Evolutionary conservation across 805 yeast species (phyloP), one percentile per base, ranked within the genome.

Genomic region (Vanderwaltozyma yarrowii): DNA sequence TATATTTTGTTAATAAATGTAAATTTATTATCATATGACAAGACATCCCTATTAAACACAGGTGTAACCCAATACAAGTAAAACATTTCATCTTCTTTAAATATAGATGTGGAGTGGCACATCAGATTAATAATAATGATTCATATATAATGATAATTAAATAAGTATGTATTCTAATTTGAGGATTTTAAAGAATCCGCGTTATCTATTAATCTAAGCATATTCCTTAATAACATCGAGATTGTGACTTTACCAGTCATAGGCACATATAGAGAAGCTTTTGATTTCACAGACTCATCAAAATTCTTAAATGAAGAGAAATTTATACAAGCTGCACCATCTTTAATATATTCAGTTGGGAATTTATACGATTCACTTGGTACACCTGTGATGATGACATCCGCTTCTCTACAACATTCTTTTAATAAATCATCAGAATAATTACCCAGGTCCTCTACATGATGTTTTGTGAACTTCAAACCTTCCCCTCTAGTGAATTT

Each of bases 211-310:
- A 92, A 67, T 48, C 98, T 74, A 41, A 92, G 62, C 62, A 92
- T 67, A 59, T 92, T 92, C 60, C 98, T 76, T 61, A 92, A 65
- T 30, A 92, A 65, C 96, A 92, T 92, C 42, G 95, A 76, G 44
- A 92, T 88, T 28, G 98, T 92, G 25, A 92, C 97, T 61, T 92
- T 92, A 14, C 98, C 98, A 23, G 87, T 85, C 54, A 86, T 80
- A 14, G 98, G 97, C 26, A 92, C 96, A 56, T 89, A 92, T 32
- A 92, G 66, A 1, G 95, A 80, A 6, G 98, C 97, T 49, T 74
- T 80, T 37, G 72, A 72, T 64, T 89, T 89, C 41, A 92, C 83
- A 39, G 74, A 79, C 18, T 82, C 89, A 45, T 73, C 69, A 59
- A 92, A 92, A 65, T 92, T 92, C 70, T 84, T 85, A 40, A 78